Conservation (phyloP, 2,329 filamentous ascomycete genomes). For the Hypoxylon sp. region DNA sequence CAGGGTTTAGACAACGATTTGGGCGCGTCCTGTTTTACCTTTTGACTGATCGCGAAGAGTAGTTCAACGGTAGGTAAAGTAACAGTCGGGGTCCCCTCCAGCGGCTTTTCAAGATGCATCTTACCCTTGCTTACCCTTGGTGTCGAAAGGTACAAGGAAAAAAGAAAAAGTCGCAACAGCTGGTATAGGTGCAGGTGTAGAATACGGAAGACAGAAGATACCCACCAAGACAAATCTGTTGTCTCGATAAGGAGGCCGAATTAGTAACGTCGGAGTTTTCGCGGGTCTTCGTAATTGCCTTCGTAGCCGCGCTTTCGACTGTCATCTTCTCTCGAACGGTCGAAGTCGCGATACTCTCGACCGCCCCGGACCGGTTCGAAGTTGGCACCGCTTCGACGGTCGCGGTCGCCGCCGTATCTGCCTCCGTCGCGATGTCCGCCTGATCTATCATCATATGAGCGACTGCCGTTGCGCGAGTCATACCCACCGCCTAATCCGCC, state of each 20-base stretch:
- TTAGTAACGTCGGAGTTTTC: constrained; percentile 72
- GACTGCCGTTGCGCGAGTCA: constrained; percentile 66
- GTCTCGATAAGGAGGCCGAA: constrained; percentile 55
- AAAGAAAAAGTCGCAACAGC: constrained; percentile 50
- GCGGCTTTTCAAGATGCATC: constrained; percentile 41
- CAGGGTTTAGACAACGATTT: neutral
- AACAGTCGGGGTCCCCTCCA: constrained; percentile 21
- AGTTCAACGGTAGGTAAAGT: constrained; percentile 1
- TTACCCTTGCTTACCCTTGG: constrained; percentile 55
- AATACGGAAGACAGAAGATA: constrained; percentile 56
- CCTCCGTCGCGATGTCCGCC: constrained; percentile 64
- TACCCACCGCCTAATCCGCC: constrained; percentile 65
- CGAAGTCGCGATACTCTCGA: constrained; percentile 66
- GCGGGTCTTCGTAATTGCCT: constrained; percentile 81
- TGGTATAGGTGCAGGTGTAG: constrained; percentile 41
- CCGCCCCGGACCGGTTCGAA: constrained; percentile 81
- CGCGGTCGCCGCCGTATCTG: constrained; percentile 48
- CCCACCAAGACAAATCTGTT: constrained; percentile 57
- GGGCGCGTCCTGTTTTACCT: constrained; percentile 30
- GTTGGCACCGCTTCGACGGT: constrained; percentile 68
- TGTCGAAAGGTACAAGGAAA: constrained; percentile 52
- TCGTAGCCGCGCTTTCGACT: constrained; percentile 79
- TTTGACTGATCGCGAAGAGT: constrained; percentile 21
- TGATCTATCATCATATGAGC: constrained; percentile 70
- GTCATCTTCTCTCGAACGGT: constrained; percentile 69